A percentile compares a stretch with the other conserved stretches of the same genome.
Conservation (phyloP, 257 asterid species). For the Petrea volubilis region DNA sequence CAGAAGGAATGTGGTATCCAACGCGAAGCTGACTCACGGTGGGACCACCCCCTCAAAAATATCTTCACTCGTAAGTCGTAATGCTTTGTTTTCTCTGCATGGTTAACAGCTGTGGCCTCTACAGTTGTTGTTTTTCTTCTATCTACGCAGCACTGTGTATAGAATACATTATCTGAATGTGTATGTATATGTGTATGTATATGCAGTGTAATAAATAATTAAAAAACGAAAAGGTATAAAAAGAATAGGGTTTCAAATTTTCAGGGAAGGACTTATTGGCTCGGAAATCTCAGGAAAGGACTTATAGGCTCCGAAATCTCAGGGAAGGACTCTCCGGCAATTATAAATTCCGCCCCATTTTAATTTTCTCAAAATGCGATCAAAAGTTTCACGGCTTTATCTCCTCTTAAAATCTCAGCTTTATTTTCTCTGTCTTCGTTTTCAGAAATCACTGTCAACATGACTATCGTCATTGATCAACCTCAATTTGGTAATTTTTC, state of each 20-base stretch:
- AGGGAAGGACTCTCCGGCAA: constrained; percentile 90
- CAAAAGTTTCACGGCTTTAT: background rate
- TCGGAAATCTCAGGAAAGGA: constrained; percentile 73
- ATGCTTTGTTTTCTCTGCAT: no score
- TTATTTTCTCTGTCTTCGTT: background rate
- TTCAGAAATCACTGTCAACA: constrained; percentile 19
- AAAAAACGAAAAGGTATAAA: no score
- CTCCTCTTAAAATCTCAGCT: background rate
- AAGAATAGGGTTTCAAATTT: no score
- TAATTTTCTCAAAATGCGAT: constrained; percentile 19
- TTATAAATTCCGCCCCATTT: constrained; percentile 61
- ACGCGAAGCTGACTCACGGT: constrained; percentile 36
- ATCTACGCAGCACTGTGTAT: background rate
- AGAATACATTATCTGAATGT: background rate
- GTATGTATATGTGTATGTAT: no score
- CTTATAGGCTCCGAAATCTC: constrained; percentile 62
- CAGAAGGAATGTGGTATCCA: constrained; percentile 25
- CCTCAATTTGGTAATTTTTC: constrained; percentile 48
- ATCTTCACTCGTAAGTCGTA: background rate
- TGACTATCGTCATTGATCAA: constrained; percentile 69
- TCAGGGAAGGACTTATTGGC: background rate
- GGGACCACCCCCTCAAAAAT: constrained; percentile 26
- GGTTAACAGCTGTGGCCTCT: background rate
- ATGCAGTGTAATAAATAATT: background rate
- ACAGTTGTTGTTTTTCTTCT: background rate